phyloP scores from a whole-genome alignment of 2,329 filamentous ascomycete species.

The Cyphellophora attinorum region DNA sequence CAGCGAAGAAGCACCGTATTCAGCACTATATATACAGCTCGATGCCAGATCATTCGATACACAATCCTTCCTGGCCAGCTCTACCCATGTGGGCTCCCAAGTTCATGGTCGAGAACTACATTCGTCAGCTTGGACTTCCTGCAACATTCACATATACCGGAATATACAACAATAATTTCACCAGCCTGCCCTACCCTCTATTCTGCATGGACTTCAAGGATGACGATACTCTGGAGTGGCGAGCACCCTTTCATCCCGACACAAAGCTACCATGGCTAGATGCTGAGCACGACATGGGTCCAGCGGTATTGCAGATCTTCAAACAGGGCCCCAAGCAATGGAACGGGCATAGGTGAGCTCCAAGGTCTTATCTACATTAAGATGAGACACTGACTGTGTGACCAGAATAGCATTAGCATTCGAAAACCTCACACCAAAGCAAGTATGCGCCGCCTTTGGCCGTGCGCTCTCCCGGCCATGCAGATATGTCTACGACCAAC shows the following conservation, averaged over 20 bases:
- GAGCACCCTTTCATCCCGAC: conserved; percentile 85
- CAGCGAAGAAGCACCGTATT: conserved; percentile 67
- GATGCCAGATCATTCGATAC: conserved; percentile 87
- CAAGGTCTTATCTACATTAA: conserved; percentile 2
- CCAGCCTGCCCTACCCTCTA: conserved; percentile 78
- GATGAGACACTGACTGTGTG: not conserved
- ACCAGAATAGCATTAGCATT: conserved; percentile 77
- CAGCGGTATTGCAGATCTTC: conserved; percentile 84
- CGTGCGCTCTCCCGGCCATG: conserved; percentile 70
- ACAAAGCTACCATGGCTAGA: conserved; percentile 90
- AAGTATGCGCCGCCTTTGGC: conserved; percentile 74
- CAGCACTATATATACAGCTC: conserved; percentile 94
- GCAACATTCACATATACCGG: conserved; percentile 93
- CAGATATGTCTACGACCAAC: conserved; percentile 62
- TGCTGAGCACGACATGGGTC: conserved; percentile 90
- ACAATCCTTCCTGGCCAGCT: conserved; percentile 66
- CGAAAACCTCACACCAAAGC: conserved; percentile 71
- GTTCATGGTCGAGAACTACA: conserved; percentile 84
- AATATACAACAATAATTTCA: conserved; percentile 99
- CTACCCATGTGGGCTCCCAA: conserved; percentile 88
- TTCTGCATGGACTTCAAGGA: conserved; percentile 87
- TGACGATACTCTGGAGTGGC: conserved; percentile 84
- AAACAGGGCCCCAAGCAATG: conserved; percentile 85
- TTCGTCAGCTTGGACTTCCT: conserved; percentile 70
- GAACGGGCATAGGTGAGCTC: conserved; percentile 61